Evolutionary conservation across 1,284 basidiomycete species (phyloP), one percentile per base, ranked within the genome.

Genomic region (Golubevia pallescens): DNA sequence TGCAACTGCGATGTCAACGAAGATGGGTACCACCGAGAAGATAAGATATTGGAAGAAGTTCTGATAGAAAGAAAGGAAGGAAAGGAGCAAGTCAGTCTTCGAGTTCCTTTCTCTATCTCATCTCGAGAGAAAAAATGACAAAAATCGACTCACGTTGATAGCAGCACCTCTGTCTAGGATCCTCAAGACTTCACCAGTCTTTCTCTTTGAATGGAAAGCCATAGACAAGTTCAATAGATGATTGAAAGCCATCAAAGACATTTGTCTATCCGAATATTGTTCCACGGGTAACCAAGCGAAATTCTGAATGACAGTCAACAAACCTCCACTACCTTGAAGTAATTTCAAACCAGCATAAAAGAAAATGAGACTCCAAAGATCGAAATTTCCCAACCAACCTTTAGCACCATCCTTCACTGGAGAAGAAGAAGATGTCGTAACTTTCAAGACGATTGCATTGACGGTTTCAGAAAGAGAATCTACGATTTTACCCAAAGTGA

Each of bases 21-120:
- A 90, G 34, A 91, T 93, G 0, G 94, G 93, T 21, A 91, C 73
- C 68, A 94, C 90, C 73, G 90, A 92, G 89, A 94, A 94, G 28
- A 94, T 85, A 42, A 95, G 75, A 73, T 81, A 78, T 63, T 81
- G 74, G 67, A 80, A 84, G 63, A 84, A 82, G 61, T 74, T 86
- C 24, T 91, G 87, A 89, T 91, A 66, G 2, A 73, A 63, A 54
- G 28, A 21, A 58, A 55, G 65, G 54, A 63, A 60, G 48, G 58
- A 19, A 54, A 48, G 56, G 3, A 52, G 57, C 42, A 14, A 24
- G 4, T 7, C 1, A 28, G 10, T 14, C 7, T 14, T 10, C 13
- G 3, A 57, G 13, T 34, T 34, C 14, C 2, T 13, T 34, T 1
- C 6, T n/a, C 7, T 23, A 7, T 54, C 7, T 53, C 61, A 28